Base-by-base conservation (phyloP, 2,329 filamentous ascomycete genomes). In the Rhinocladiella similis region DNA sequence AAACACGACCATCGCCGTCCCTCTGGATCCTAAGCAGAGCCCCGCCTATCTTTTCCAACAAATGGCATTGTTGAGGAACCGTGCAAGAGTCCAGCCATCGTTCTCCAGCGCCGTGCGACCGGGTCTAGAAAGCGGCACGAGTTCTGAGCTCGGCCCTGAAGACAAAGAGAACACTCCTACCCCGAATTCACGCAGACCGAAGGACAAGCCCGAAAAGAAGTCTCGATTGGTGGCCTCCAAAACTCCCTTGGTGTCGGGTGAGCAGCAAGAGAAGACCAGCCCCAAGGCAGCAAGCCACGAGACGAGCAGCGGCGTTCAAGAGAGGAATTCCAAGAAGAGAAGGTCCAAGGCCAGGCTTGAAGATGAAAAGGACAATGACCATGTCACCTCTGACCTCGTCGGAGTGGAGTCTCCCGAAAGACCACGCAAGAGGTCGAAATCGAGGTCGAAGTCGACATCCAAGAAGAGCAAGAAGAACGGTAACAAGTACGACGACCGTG, bases 31-130 rank as follows among this genome's bases (percentile, higher is more conserved):
- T 5, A 56, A 57, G n/a, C 38, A 47, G 20, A 50, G 53, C 29
- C 57, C 57, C 5, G 47, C 39, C 20, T 51, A 54, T 33, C 39
- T 60, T 9, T 47, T 49, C 33, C 53, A 57, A 39, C 56, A 53
- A 27, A 18, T 62, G 71, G 73, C 67, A 63, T 61, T 67, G n/a
- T 10, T 50, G 4, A 53, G 38, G 4, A 53, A 41, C 13, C 22
- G 54, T 22, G 46, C 54, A 19, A 56, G 47, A 27, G 36, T 41
- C 9, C 50, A 18, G 13, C 54, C 47, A 13, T 45, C 50, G 12
- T 60, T 57, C 19, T 43, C 38, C 16, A 50, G 54, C 38, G 45
- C 38, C 19, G 14, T 57, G 4, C 27, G 45, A 12, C 12, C 25
- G 18, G 52, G 49, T n/a, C 45, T 43, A n/a, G 57, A 52, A 7